Conservation (phyloP, 2,329 filamentous ascomycete species). For the Fusarium falciforme region DNA sequence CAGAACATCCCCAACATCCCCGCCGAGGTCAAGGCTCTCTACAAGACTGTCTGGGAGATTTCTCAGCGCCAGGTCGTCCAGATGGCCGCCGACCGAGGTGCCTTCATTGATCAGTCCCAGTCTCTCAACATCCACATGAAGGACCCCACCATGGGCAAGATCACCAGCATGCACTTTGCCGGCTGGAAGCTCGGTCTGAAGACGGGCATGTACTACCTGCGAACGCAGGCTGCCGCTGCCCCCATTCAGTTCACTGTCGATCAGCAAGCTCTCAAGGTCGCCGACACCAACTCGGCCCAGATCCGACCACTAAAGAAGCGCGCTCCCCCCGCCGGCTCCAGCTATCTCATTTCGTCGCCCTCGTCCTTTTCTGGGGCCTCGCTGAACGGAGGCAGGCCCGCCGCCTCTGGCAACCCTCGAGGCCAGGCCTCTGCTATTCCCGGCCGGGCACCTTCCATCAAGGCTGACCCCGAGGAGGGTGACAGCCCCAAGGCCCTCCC, state of each 20-base stretch:
- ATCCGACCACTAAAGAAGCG: slow-evolving; percentile 77
- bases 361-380: slow-evolving; percentile 75
- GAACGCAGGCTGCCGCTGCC: slow-evolving; percentile 94
- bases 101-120: slow-evolving; percentile 98
- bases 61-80: slow-evolving; percentile 95
- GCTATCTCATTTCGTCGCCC: slow-evolving; percentile 63
- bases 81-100: slow-evolving; percentile 98
- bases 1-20: slow-evolving; percentile 98
- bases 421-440: slow-evolving; percentile 76
- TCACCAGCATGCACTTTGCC: slow-evolving; percentile 99
- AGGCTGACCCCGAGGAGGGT: slow-evolving; percentile 80
- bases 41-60: slow-evolving; percentile 99
- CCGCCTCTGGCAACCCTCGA: slow-evolving; percentile 53
- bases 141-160: slow-evolving; percentile 99
- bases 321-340: slow-evolving; percentile 62
- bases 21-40: slow-evolving; percentile 92
- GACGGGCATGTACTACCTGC: slow-evolving; percentile 99
- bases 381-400: slow-evolving; percentile 66
- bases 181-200: slow-evolving; percentile 99
- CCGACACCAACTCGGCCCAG: slow-evolving; percentile 81
- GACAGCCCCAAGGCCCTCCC: slow-evolving; percentile 83
- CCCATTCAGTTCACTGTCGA: slow-evolving; percentile 99
- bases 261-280: slow-evolving; percentile 90
- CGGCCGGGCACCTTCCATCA: slow-evolving; percentile 74
- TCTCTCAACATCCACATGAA: slow-evolving; percentile 99